These are phyloP conservation scores for Nicotiana paniculata DNA, from an alignment of 257 asterid species.

Conservation along the genomic window DNA sequence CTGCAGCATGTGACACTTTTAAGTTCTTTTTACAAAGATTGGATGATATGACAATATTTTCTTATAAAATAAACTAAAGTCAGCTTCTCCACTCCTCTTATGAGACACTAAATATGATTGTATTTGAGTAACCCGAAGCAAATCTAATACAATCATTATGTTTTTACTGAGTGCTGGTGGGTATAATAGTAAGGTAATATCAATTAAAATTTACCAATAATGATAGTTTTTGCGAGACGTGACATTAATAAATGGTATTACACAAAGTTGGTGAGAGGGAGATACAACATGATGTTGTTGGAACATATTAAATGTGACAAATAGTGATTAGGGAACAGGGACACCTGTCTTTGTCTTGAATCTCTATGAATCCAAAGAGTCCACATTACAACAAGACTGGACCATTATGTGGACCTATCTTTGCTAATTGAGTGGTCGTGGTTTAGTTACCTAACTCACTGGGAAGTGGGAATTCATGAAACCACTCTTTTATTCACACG, in stretches of 20 bases:
- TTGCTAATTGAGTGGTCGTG: conserved; percentile 7
- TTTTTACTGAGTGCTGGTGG: background rate
- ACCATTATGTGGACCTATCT: background rate
- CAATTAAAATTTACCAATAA: background rate
- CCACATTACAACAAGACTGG: background rate
- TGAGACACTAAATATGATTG: background rate
- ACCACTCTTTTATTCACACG: conserved; percentile 5
- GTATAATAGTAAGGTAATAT: background rate
- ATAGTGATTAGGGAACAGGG: background rate
- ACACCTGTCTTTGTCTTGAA: conserved; percentile 16
- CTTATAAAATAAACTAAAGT: background rate
- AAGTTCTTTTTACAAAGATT: background rate
- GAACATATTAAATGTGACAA: background rate
- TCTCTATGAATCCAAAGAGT: background rate
- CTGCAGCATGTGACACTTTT: background rate
- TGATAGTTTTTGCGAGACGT: background rate
- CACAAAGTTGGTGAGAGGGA: conserved; percentile 1
- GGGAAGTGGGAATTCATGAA: conserved; percentile 14
- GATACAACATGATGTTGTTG: background rate
- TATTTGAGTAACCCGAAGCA: background rate
- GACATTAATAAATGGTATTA: background rate
- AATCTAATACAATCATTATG: background rate
- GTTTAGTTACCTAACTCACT: conserved; percentile 8
- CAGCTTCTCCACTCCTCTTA: background rate
- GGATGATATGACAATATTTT: background rate